phyloP scores from a whole-genome alignment of 192 early-diverging fungal genomes.

The Backusella morwellensis region DNA sequence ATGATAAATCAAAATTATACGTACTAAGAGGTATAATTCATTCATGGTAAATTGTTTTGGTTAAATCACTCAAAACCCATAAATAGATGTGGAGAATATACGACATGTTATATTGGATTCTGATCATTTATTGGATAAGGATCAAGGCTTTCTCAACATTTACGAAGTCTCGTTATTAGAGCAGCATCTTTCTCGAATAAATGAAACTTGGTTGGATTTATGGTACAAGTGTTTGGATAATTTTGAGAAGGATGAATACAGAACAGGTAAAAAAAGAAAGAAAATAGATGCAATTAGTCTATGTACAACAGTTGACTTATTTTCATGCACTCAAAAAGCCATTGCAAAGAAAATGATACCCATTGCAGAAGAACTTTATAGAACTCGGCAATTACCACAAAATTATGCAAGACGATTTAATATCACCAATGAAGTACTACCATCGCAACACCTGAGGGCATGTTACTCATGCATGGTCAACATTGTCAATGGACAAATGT shows the following conservation, averaged over 20 bases:
- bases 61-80: no score
- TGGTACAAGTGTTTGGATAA: background rate
- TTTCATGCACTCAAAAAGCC: background rate
- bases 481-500: slow-evolving; percentile 12
- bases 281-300: background rate
- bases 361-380: slow-evolving; percentile 1
- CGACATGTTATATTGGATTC: background rate
- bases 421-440: background rate
- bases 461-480: slow-evolving; percentile 6
- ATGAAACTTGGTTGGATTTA: background rate
- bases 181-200: background rate
- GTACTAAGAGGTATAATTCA: background rate
- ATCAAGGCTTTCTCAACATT: background rate
- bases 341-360: background rate
- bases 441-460: background rate
- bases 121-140: background rate
- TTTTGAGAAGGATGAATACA: slow-evolving; percentile 4
- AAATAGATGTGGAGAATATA: background rate
- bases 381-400: background rate
- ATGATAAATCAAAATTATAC: background rate
- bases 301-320: background rate
- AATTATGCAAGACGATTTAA: background rate
- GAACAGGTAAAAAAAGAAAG: background rate
- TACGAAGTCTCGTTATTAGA: background rate
- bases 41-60: no score